Base-by-base conservation (phyloP, 768 basidiomycete species). In the Saitozyma podzolica region DNA sequence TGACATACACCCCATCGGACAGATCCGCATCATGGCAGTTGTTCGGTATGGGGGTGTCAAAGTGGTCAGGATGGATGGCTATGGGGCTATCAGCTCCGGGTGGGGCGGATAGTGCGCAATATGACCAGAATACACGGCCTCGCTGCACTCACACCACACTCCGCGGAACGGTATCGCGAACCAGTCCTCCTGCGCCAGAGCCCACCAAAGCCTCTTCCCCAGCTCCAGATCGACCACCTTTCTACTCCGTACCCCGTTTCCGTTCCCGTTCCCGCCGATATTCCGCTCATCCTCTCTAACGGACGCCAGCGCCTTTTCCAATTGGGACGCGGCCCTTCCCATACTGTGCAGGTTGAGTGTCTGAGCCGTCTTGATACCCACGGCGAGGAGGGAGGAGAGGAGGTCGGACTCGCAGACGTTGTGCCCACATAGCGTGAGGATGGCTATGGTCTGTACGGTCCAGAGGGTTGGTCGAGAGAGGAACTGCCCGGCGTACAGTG, bases 371-470 rank as follows among this genome's bases (percentile, higher is more conserved):
- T 67, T 67, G 58, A 67, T 67, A 1, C 62, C 66, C n/a, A 67
- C 55, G 2, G 66, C 66, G 8, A 67, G 42, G 2, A 67, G 55
- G 0, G 62, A 64, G 3, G 66, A 63, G 17, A 67, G 62, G 10
- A 67, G 50, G 37, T 67, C 66, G 8, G 66, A 67, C 17, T 67
- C 66, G 51, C 66, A 67, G 17, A 67, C 66, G 40, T 67, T 67
- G 48, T 67, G 66, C 17, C 66, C 66, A 45, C 66, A 67, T 4
- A 67, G 29, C 6, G 50, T 19, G 9, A 67, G 57, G 40, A 67
- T 64, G 17, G 66, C 62, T 8, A 64, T 64, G 1, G 63, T 63
- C 57, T 67, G 66, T 16, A 58, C 59, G 19, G 66, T 60, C 40
- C 43, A 67, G 9, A 67, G 50, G 19, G 57, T 60, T 4, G 57